Percentiles rank a stretch among this genome's conserved stretches.
Evolutionary conservation across 805 yeast genomes (phyloP).

Genomic region (Kluyveromyces starmeri): DNA sequence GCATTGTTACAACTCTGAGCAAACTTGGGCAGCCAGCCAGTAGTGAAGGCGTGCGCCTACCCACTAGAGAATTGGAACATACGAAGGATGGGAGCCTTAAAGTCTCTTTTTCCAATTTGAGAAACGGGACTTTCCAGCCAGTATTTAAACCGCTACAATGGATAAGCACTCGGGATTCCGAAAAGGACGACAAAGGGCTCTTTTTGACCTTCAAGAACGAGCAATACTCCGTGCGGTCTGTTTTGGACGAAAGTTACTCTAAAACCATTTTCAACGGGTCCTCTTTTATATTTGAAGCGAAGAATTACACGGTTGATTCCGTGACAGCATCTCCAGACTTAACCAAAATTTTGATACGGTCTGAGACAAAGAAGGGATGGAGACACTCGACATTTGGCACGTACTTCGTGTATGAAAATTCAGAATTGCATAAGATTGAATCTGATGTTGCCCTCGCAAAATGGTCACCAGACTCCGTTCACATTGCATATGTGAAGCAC

Average conservation of each 20-base stretch:
- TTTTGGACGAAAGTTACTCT: conserved; percentile 30
- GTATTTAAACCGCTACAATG: conserved; percentile 53
- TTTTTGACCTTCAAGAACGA: conserved; percentile 43
- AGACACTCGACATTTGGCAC: conserved; percentile 41
- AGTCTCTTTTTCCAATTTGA: conserved; percentile 35
- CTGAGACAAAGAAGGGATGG: conserved; percentile 54
- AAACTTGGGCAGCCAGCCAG: neutral
- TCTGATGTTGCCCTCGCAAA: conserved; percentile 39
- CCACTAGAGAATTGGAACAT: conserved; percentile 1
- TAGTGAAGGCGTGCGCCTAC: neutral
- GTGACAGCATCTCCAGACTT: conserved; percentile 63
- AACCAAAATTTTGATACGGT: conserved; percentile 45
- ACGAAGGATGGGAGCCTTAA: conserved; percentile 18
- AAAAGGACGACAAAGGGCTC: conserved; percentile 53
- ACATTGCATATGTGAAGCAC: conserved; percentile 56
- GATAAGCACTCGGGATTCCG: conserved; percentile 47
- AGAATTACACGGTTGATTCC: conserved; percentile 39
- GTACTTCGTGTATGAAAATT: conserved; percentile 35
- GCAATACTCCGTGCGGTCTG: conserved; percentile 48
- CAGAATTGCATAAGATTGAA: conserved; percentile 22
- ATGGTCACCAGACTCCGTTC: conserved; percentile 68
- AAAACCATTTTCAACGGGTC: conserved; percentile 43
- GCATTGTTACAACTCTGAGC: neutral
- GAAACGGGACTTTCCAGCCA: conserved; percentile 53
- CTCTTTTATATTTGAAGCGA: conserved; percentile 33